These are phyloP conservation scores for Naegleria fowleri DNA, from an alignment of 208 protist species.

Conservation along the genomic window DNA sequence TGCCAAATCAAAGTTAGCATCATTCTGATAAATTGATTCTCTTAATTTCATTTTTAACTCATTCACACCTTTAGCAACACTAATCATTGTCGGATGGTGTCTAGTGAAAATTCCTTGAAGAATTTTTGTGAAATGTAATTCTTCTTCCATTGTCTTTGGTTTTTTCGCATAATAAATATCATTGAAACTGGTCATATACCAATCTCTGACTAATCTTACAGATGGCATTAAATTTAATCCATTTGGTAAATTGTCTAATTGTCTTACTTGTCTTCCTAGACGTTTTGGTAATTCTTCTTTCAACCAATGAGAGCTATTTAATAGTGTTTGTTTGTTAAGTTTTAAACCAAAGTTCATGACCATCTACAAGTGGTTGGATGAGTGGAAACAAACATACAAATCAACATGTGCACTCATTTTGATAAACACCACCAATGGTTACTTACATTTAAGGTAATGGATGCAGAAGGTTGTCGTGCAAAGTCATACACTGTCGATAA, in stretches of 20 bases:
- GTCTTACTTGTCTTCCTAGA: not conserved
- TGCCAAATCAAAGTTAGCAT: not conserved
- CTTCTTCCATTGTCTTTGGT: not conserved
- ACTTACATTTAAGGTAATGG: not conserved
- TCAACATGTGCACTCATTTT: too few relatives aligned
- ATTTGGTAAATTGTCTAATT: not conserved
- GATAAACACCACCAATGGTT: too few relatives aligned
- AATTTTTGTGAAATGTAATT: not conserved
- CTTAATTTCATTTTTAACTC: not conserved
- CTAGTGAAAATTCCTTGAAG: not conserved
- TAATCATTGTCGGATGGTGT: not conserved
- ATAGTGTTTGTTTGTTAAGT: not conserved
- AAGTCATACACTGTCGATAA: not conserved
- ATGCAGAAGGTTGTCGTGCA: not conserved
- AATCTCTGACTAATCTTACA: not conserved
- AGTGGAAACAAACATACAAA: too few relatives aligned
- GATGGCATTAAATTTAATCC: constrained; percentile 25
- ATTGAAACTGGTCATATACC: not conserved
- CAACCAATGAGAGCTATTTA: not conserved
- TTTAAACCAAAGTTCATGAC: not conserved
- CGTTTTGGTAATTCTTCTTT: not conserved
- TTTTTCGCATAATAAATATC: not conserved
- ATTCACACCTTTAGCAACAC: not conserved
- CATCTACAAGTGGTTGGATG: too few relatives aligned
- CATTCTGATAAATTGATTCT: not conserved